Evolutionary conservation across 2,329 filamentous ascomycete species (phyloP).

Genomic region (Fusarium abutilonis): DNA sequence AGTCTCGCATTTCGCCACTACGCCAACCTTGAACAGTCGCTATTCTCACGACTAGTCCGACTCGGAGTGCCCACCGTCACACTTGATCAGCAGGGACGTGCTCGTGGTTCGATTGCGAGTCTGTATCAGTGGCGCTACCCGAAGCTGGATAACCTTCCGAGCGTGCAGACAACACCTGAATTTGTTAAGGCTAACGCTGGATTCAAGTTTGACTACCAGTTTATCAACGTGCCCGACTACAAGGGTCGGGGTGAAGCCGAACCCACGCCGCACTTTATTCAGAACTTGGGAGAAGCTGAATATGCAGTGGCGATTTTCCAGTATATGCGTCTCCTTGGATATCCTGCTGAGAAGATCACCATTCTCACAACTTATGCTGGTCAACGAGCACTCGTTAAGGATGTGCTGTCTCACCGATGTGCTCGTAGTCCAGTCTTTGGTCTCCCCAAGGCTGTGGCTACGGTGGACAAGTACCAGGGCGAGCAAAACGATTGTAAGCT

Average conservation of each 20-base stretch:
- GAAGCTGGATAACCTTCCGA: constrained; percentile 79
- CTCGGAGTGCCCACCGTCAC: constrained; percentile 91
- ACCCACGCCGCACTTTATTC: constrained; percentile 92
- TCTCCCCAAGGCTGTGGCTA: constrained; percentile 87
- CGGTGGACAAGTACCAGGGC: constrained; percentile 98
- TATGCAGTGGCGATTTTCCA: constrained; percentile 95
- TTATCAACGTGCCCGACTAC: constrained; percentile 94
- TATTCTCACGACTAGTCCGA: constrained; percentile 90
- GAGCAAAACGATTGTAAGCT: constrained; percentile 97
- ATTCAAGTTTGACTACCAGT: constrained; percentile 94
- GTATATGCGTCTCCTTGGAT: constrained; percentile 96
- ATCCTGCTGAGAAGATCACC: constrained; percentile 82
- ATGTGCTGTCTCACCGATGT: constrained; percentile 86
- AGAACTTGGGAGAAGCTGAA: constrained; percentile 96
- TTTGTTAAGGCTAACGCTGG: constrained; percentile 88
- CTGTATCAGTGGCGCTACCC: constrained; percentile 96
- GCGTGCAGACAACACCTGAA: constrained; percentile 73
- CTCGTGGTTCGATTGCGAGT: constrained; percentile 84
- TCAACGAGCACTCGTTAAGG: constrained; percentile 85
- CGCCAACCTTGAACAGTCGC: constrained; percentile 93
- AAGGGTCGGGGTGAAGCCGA: constrained; percentile 89
- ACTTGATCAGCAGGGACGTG: constrained; percentile 92
- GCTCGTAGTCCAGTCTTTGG: constrained; percentile 86
- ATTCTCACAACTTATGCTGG: constrained; percentile 95
- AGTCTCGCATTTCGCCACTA: constrained; percentile 94